Percentiles rank a stretch among this genome's conserved stretches.
Evolutionary conservation across 2,329 filamentous ascomycete genomes (phyloP).

Genomic region (Diaporthe nobilis): DNA sequence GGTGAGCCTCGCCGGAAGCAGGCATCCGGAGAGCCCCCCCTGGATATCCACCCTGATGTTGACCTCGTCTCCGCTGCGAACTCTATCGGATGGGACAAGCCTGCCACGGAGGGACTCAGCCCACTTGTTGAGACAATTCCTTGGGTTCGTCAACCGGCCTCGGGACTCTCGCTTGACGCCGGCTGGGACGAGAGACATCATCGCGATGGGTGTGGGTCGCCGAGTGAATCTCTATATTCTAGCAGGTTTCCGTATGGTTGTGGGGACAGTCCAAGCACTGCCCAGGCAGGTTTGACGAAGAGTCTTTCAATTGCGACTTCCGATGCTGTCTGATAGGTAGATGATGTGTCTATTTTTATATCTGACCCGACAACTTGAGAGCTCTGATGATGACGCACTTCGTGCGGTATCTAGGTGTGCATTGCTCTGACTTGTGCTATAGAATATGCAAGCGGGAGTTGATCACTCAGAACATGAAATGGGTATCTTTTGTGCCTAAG

Average conservation of each 20-base stretch:
- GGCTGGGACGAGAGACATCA: not conserved
- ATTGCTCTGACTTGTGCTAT: not conserved
- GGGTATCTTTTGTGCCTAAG: constrained; percentile 46
- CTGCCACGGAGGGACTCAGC: not conserved
- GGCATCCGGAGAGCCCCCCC: not conserved
- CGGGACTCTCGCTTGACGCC: not conserved
- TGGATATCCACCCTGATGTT: constrained; percentile 22
- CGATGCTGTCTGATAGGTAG: not conserved
- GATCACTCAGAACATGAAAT: not conserved
- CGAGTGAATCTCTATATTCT: not conserved
- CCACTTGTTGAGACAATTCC: not conserved
- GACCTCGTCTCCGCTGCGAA: constrained; percentile 12
- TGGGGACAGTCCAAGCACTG: not conserved
- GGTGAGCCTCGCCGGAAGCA: constrained; percentile 8
- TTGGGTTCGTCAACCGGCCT: not conserved
- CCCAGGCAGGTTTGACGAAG: not conserved
- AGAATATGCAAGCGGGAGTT: too few relatives aligned
- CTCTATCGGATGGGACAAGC: constrained; percentile 19
- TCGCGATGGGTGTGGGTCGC: not conserved
- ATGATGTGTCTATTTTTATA: not conserved
- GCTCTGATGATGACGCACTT: not conserved
- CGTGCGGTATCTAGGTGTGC: not conserved
- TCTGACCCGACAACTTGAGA: not conserved
- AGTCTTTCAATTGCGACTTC: not conserved
- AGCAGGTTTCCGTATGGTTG: not conserved